Conservation (phyloP, 2,329 filamentous ascomycete species). For the Knufia fluminis region DNA sequence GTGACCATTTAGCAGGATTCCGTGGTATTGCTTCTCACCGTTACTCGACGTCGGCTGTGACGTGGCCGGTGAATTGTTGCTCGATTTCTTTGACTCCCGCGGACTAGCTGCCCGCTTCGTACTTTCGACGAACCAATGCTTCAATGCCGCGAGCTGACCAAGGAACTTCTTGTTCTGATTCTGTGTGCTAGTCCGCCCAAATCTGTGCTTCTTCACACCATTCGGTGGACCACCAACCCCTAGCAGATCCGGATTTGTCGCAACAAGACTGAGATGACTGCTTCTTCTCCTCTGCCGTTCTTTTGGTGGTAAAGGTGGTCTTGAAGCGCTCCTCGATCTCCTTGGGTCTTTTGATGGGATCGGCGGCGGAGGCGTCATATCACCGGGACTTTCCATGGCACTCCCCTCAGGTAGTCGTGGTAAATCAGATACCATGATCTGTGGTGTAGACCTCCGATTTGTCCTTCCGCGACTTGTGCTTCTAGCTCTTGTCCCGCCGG, state of each 20-base stretch:
- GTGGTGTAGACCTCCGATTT: slow-evolving; percentile 58
- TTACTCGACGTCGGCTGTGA: background rate
- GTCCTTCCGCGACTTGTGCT: slow-evolving; percentile 59
- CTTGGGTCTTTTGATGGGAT: slow-evolving; percentile 72
- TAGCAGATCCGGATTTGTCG: slow-evolving; percentile 55
- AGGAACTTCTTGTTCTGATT: slow-evolving; percentile 30
- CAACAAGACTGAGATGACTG: slow-evolving; percentile 79
- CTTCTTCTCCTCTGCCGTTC: slow-evolving; percentile 69
- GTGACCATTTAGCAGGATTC: background rate
- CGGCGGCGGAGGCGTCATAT: slow-evolving; percentile 53
- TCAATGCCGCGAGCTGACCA: slow-evolving; percentile 57
- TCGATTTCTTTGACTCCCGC: slow-evolving; percentile 25
- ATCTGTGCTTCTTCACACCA: slow-evolving; percentile 45
- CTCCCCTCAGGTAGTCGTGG: slow-evolving; percentile 65
- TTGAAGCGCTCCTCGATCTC: slow-evolving; percentile 66
- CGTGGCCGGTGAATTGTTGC: background rate
- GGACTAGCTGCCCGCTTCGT: slow-evolving; percentile 55
- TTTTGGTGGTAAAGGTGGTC: slow-evolving; percentile 76
- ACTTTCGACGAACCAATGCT: slow-evolving; percentile 64
- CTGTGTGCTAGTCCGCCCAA: slow-evolving; percentile 12
- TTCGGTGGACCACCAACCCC: slow-evolving; percentile 40
- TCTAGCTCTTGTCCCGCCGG: slow-evolving; percentile 26
- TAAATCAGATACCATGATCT: slow-evolving; percentile 62
- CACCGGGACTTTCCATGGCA: slow-evolving; percentile 27
- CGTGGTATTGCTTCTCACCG: background rate